Conservation (phyloP, 1,284 basidiomycete genomes). For the Puccinia novopanici region DNA sequence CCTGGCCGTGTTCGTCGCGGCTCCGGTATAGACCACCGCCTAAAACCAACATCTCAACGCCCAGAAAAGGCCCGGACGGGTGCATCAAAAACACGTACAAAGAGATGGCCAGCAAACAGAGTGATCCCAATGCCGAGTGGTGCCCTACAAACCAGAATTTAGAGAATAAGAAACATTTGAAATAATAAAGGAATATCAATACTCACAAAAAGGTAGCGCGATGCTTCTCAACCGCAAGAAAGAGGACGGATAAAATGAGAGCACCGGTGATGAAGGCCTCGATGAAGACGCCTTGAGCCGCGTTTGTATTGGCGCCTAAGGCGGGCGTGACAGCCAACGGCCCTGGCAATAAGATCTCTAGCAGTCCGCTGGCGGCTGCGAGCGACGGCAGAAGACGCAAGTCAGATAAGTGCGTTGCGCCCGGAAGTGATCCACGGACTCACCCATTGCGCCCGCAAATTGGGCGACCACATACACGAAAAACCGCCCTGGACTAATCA, state of each 20-base stretch:
- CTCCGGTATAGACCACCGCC: constrained; percentile 44
- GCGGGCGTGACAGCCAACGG: constrained; percentile 40
- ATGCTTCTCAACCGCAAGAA: constrained; percentile 46
- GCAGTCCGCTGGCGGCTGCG: constrained; percentile 28
- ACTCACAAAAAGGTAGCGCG: constrained; percentile 61
- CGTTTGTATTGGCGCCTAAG: constrained; percentile 31
- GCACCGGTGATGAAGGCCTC: constrained; percentile 37
- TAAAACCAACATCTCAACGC: neutral
- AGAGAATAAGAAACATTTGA: neutral
- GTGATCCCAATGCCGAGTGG: constrained; percentile 41
- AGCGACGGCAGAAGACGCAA: no score
- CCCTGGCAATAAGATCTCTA: constrained; percentile 30
- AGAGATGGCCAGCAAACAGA: constrained; percentile 38
- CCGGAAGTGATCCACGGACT: no score
- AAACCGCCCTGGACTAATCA: constrained; percentile 67
- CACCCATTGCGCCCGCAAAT: constrained; percentile 50
- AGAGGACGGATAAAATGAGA: constrained; percentile 34
- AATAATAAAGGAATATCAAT: constrained; percentile 56
- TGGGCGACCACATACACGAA: constrained; percentile 69
- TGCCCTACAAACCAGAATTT: neutral
- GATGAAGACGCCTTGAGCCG: constrained; percentile 37
- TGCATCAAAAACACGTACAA: constrained; percentile 52
- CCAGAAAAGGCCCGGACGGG: no score
- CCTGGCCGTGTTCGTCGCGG: constrained; percentile 41
- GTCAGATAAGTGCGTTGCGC: no score